phyloP scores from a whole-genome alignment of 1,139 yeast genomes.

The Groenewaldozyma sp. region DNA sequence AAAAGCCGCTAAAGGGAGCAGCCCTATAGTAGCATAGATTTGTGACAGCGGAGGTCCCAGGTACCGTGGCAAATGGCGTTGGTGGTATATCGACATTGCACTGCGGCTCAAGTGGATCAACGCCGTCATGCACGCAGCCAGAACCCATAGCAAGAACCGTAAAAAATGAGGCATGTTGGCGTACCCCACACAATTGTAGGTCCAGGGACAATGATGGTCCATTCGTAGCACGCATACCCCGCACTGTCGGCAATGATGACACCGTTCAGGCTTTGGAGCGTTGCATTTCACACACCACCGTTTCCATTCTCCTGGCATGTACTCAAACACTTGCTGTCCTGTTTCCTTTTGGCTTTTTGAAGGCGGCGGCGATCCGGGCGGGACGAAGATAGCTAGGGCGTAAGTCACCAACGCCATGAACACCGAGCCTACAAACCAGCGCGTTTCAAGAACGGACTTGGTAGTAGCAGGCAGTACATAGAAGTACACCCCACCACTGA shows the following conservation, averaged over 20 bases:
- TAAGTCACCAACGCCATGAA: constrained; percentile 66
- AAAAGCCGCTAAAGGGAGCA: constrained; percentile 49
- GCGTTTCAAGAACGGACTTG: constrained; percentile 2
- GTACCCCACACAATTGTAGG: constrained; percentile 75
- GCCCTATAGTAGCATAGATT: constrained; percentile 45
- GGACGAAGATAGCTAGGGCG: constrained; percentile 44
- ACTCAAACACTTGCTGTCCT: constrained; percentile 30
- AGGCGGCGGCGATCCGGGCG: constrained; percentile 52
- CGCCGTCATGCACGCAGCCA: constrained; percentile 45
- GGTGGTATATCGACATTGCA: constrained; percentile 40
- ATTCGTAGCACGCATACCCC: constrained; percentile 54
- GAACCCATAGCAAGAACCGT: constrained; percentile 65
- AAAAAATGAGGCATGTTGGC: constrained; percentile 73
- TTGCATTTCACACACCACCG: constrained; percentile 62
- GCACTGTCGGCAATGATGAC: constrained; percentile 64
- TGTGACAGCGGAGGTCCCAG: constrained; percentile 42
- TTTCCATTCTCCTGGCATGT: constrained; percentile 39
- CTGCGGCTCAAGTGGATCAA: constrained; percentile 37
- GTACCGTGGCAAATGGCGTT: constrained; percentile 52
- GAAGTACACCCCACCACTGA: constrained; percentile 60
- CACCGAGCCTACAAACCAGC: constrained; percentile 41
- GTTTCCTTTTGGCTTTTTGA: no score
- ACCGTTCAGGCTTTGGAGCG: constrained; percentile 59
- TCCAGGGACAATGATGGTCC: constrained; percentile 93
- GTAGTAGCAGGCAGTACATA: constrained; percentile 37